phyloP scores from a whole-genome alignment of 495 filamentous ascomycete species.

The Arthonia radiata region DNA sequence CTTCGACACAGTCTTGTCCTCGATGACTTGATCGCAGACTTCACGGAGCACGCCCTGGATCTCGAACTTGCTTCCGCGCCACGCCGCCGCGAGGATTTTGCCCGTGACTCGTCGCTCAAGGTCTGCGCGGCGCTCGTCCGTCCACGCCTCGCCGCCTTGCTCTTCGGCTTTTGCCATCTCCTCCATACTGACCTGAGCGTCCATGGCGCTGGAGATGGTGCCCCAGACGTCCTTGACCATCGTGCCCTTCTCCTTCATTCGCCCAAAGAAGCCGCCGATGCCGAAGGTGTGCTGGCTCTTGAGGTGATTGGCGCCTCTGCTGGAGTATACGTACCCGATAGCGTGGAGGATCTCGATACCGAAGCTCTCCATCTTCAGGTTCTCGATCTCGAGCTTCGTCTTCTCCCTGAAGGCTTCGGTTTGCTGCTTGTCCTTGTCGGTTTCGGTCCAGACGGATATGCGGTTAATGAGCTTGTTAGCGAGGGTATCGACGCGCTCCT shows the following conservation, averaged over 20 bases:
- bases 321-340: slow-evolving; percentile 69
- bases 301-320: slow-evolving; percentile 65
- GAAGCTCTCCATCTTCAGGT: slow-evolving; percentile 97
- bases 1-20: slow-evolving; percentile 61
- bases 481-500: slow-evolving; percentile 71
- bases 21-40: slow-evolving; percentile 37
- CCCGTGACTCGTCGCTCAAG: slow-evolving; percentile 87
- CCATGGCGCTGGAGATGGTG: slow-evolving; percentile 90
- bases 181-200: slow-evolving; percentile 95
- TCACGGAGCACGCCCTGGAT: slow-evolving; percentile 89
- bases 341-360: slow-evolving; percentile 93
- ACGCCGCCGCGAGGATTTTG: slow-evolving; percentile 95
- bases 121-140: slow-evolving; percentile 91
- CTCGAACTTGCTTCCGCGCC: slow-evolving; percentile 92
- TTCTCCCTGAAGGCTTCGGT: slow-evolving; percentile 80
- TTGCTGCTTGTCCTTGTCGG: slow-evolving; percentile 65
- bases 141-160: slow-evolving; percentile 92
- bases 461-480: slow-evolving; percentile 68
- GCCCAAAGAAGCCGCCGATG: slow-evolving; percentile 77
- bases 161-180: slow-evolving; percentile 95
- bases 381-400: slow-evolving; percentile 85
- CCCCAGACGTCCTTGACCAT: slow-evolving; percentile 96
- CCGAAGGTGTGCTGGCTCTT: slow-evolving; percentile 79
- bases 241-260: slow-evolving; percentile 89
- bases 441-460: slow-evolving; percentile 91